Evolutionary conservation across 2,329 filamentous ascomycete genomes (phyloP), one percentile per base, ranked within the genome.

Genomic region (Alternaria rosae): DNA sequence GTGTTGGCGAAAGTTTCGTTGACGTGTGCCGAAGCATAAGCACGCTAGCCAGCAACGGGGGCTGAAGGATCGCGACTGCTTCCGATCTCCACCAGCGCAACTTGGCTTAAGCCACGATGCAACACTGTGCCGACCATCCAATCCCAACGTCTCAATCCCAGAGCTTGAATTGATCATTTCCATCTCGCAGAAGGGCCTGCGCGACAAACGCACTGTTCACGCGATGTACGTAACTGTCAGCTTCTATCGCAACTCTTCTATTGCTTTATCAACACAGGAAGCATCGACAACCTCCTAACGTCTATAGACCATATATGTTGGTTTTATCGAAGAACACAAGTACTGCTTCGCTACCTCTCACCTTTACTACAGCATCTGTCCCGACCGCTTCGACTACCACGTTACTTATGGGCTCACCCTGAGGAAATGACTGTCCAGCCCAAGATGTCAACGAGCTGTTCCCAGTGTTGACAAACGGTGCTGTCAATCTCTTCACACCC

Each of bases 391-490:
- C 62, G 30, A 65, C 51, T 1, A 26, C 50, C 35, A 54, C 41
- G 4, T 62, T 20, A 3, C 59, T 52, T 23, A 54, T 38, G 5
- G 52, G 38, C 35, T 65, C 56, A 12, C 59, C 62, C 52, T 51
- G 35, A 15, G 56, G 56, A 42, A 60, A 65, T 12, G 60, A 54
- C 26, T 63, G 56, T 6, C 56, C 60, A 15, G 63, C 60, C 63
- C 56, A 65, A 9, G 47, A 43, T 13, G 56, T 20, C 28, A 57
- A 5, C 1, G 25, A 54, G 20, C 41, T 65, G 7, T 60, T 47
- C 7, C 43, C 45, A n/a, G 48, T 64, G 26, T 64, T 32, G 1
- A 64, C 50, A 20, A 50, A 54, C 26, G 50, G 55, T 20, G 59
- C 55, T 13, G 59, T 62, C 35, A 59, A 17, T 2, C 55, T 21